Evolutionary conservation across 1,284 basidiomycete species (phyloP), one percentile per base, ranked within the genome.

Genomic region (Moniliophthora roreri): DNA sequence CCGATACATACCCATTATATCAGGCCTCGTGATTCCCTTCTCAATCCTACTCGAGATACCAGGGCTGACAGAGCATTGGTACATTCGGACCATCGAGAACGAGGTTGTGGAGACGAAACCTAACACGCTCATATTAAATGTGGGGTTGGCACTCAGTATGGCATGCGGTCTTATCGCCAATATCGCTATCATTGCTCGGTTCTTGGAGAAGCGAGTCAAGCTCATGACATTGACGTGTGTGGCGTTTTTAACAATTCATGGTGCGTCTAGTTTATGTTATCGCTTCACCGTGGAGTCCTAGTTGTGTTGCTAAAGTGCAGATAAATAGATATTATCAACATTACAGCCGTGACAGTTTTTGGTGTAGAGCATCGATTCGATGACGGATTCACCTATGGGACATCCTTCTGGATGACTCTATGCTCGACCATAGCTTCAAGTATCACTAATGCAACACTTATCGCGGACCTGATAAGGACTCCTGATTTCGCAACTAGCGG

Each of bases 1-100:
- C 60, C 82, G 85, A 13, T 69, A 67, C 54, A 71, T 81, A 3
- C 89, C 88, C 0, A 85, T 91, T 50, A 56, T 91, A 18, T 82
- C 84, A 8, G 90, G 89, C 7, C 71, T 89, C 15, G 62, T 86
- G 32, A 83, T 91, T 16, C 90, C 90, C 0, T 90, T 93, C 62
- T 79, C 83, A 13, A 90, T 94, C 54, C 74, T 94, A 16, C 76
- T 94, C 24, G 89, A 90, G 62, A 89, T 93, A 41, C 90, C 89
- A 0, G 87, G 87, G 13, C 66, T 91, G 20, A 91, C 88, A 0
- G 83, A 71, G 45, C 67, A 73, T 38, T 89, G 88, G 88, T 88
- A 88, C 61, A 77, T 86, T 50, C 75, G 74, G 26, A 87, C 79
- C 0, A 68, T 74, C n/a, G 68, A 69, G 20, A 69, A 76, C 55